These are phyloP conservation scores for Russula olivacea DNA, from an alignment of 768 basidiomycete genomes.

Conservation along the genomic window DNA sequence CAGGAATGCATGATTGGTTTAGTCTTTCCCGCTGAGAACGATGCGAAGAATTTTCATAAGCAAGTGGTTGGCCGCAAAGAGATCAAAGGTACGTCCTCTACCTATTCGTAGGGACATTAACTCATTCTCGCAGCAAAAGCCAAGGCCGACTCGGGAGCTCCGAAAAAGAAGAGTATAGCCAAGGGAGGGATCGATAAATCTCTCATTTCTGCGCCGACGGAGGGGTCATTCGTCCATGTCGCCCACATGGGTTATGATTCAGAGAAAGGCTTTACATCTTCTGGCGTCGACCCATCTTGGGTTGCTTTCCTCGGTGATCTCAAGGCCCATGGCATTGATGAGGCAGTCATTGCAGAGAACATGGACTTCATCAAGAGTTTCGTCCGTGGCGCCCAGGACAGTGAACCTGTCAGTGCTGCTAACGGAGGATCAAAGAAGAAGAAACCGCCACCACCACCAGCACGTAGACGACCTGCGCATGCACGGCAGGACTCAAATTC, in stretches of 20 bases:
- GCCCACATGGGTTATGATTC: slow-evolving; percentile 94
- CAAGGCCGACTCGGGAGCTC: slow-evolving; percentile 40
- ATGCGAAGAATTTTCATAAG: slow-evolving; percentile 81
- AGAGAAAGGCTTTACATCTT: slow-evolving; percentile 79
- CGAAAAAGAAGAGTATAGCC: slow-evolving; percentile 52
- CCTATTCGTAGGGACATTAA: not conserved
- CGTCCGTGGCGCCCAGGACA: slow-evolving; percentile 46
- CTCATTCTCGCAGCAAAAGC: slow-evolving; percentile 31
- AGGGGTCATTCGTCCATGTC: slow-evolving; percentile 78
- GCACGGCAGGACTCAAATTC: slow-evolving; percentile 30
- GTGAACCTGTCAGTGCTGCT: not conserved
- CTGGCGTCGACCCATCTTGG: slow-evolving; percentile 90
- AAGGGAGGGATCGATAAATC: slow-evolving; percentile 87
- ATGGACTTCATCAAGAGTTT: slow-evolving; percentile 88
- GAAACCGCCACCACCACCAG: slow-evolving; percentile 34
- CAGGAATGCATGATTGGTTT: slow-evolving; percentile 90
- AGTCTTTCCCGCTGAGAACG: slow-evolving; percentile 81
- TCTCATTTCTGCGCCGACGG: slow-evolving; percentile 77
- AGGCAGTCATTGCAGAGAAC: slow-evolving; percentile 65
- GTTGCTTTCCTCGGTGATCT: slow-evolving; percentile 61
- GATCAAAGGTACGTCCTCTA: slow-evolving; percentile 33
- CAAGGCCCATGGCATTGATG: slow-evolving; percentile 56
- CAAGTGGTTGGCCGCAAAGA: slow-evolving; percentile 69
- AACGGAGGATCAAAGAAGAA: slow-evolving; percentile 30
- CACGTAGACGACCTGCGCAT: slow-evolving; percentile 31